Conservation (phyloP, 257 asterid species). For the Coffea canephora region DNA sequence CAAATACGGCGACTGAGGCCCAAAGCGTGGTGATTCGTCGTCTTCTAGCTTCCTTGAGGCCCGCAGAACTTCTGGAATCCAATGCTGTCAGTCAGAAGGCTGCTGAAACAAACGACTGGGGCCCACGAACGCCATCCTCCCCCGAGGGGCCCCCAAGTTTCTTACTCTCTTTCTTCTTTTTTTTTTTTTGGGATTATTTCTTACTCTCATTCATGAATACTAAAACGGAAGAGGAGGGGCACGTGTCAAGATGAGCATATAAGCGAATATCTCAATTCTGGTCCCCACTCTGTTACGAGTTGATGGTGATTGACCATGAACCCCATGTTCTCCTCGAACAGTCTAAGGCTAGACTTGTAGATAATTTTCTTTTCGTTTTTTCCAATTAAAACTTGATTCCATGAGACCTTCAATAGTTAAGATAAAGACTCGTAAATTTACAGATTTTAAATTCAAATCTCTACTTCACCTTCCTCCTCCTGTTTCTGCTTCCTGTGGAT, state of each 20-base stretch:
- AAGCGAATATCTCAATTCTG: neutral
- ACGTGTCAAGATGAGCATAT: neutral
- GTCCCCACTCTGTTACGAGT: neutral
- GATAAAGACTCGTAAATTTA: no score
- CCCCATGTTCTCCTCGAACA: neutral
- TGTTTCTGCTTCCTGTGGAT: no score
- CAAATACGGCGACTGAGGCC: slow-evolving; percentile 14
- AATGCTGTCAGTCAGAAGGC: slow-evolving; percentile 22
- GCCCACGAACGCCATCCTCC: neutral
- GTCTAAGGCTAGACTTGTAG: no score
- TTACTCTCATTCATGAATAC: neutral
- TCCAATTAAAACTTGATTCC: no score
- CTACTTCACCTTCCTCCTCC: no score
- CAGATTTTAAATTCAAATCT: no score
- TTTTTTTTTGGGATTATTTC: neutral
- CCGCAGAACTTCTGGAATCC: slow-evolving; percentile 28
- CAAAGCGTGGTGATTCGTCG: slow-evolving; percentile 26
- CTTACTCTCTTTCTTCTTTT: neutral
- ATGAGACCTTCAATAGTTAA: no score
- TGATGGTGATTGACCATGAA: neutral
- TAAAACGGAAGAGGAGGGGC: neutral
- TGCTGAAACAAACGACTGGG: neutral
- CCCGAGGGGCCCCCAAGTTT: neutral
- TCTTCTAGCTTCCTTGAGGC: slow-evolving; percentile 17
- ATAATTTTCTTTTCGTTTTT: no score